Base-by-base conservation (phyloP, 2,329 filamentous ascomycete species). In the Pseudohalonectria lignicola region DNA sequence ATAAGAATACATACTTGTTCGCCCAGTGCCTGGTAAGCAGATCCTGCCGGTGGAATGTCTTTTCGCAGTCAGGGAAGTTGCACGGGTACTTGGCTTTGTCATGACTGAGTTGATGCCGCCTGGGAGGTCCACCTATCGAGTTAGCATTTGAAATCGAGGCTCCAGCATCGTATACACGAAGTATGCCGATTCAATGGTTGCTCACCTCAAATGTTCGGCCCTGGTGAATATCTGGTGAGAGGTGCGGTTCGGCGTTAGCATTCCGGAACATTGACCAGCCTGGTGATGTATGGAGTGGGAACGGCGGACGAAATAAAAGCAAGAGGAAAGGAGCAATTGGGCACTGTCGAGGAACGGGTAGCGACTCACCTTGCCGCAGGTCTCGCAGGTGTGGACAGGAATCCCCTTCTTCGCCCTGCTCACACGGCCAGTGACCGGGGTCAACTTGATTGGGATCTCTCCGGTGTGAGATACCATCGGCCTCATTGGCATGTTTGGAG, bases 41-140 rank as follows among this genome's bases (percentile, higher is more conserved):
- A 51, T 79, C 75, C 36, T 67, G 65, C 40, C 75, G 65, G 44
- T 77, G 69, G 45, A 79, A 79, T 15, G 63, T 60, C 44, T 68
- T 69, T 31, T 69, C 71, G 50, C 75, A 79, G 26, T 69, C 66
- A n/a, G 65, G 61, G 40, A 67, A 62, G 4, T 55, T 60, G 44
- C 75, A 79, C 28, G 57, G 57, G 46, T 67, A 67, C 34, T 64
- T 61, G 23, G 75, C 70, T 37, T 63, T 67, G 40, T 68, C 61
- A 51, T 79, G 75, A 47, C 72, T 76, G 29, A 76, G 63, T 52
- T 79, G 42, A 28, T 46, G 44, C 5, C 44, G 44, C 21, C 44
- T 45, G n/a, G 4, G 19, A 4, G 26, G 23, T 5, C n/a, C n/a
- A n/a, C n/a, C n/a, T n/a, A n/a, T n/a, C n/a, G n/a, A n/a, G n/a